Conservation (phyloP, 805 yeast species). For the Schizosaccharomyces cryophilus region DNA sequence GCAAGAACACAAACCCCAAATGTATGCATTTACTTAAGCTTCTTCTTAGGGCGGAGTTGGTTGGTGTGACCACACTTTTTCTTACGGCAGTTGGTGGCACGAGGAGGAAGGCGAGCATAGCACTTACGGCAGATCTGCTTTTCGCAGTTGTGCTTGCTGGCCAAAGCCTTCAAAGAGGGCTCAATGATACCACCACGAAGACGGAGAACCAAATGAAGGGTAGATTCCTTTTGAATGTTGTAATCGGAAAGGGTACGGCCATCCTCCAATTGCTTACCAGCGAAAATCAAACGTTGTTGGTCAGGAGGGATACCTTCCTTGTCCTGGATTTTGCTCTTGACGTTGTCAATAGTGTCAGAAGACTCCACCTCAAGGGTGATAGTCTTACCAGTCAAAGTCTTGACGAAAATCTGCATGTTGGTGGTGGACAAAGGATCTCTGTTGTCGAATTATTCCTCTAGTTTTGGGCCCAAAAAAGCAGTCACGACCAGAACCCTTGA, state of each 20-base stretch:
- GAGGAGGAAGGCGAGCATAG: constrained; percentile 98
- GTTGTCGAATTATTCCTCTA: no score
- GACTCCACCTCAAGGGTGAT: constrained; percentile 81
- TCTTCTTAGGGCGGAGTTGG: constrained; percentile 99
- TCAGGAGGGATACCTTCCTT: constrained; percentile 96
- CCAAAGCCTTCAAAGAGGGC: constrained; percentile 97
- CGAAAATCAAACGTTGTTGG: constrained; percentile 90
- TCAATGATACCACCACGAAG: constrained; percentile 70
- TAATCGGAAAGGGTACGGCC: constrained; percentile 70
- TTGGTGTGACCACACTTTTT: constrained; percentile 99
- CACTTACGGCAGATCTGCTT: constrained; percentile 97
- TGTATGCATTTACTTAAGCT: constrained; percentile 34
- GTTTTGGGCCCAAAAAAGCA: background rate
- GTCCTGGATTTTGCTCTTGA: constrained; percentile 90
- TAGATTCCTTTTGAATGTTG: constrained; percentile 88
- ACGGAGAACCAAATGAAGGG: constrained; percentile 62
- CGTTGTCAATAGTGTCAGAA: constrained; percentile 92
- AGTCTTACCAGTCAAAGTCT: constrained; percentile 97
- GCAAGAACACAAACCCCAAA: constrained; percentile 12
- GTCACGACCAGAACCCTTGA: background rate
- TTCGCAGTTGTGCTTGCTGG: constrained; percentile 99
- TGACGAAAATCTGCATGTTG: constrained; percentile 38
- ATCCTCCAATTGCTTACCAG: constrained; percentile 84
- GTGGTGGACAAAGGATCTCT: background rate
- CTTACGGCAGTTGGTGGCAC: constrained; percentile 99